Conservation (phyloP, 2,329 filamentous ascomycete species). For the Mycosphaerella sp. region DNA sequence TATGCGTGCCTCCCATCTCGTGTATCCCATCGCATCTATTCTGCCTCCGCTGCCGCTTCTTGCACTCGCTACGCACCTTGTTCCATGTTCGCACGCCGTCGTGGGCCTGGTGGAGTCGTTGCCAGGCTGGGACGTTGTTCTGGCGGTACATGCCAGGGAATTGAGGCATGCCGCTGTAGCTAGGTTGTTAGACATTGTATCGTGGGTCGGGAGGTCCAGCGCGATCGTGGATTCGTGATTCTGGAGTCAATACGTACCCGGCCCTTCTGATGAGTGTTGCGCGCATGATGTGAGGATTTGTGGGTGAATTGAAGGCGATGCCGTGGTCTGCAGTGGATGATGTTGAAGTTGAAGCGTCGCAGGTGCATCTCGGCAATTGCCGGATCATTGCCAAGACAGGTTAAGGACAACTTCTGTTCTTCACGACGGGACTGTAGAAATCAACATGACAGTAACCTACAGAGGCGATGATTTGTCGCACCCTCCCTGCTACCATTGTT, state of each 20-base stretch:
- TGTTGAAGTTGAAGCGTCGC: not conserved
- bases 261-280: slow-evolving; percentile 11
- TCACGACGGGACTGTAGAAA: too few species aligned
- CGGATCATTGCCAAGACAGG: not conserved
- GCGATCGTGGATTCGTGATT: not conserved
- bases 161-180: slow-evolving; percentile 11
- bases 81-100: slow-evolving; percentile 68
- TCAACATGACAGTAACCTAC: too few species aligned
- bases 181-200: slow-evolving; percentile 6
- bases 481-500: too few species aligned
- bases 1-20: not conserved
- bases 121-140: slow-evolving; percentile 70
- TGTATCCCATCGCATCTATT: not conserved
- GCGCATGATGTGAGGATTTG: slow-evolving; percentile 11
- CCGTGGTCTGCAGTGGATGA: not conserved
- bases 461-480: too few species aligned
- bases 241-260: slow-evolving; percentile 3
- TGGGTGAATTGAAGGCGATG: slow-evolving; percentile 1
- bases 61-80: slow-evolving; percentile 55
- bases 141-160: slow-evolving; percentile 55
- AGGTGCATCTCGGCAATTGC: not conserved
- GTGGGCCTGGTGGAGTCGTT: slow-evolving; percentile 68
- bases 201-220: not conserved
- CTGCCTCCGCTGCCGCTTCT: slow-evolving; percentile 3
- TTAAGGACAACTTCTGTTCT: too few species aligned